Conservation (phyloP, 305 asterid species). For the Plantago lanceolata region DNA sequence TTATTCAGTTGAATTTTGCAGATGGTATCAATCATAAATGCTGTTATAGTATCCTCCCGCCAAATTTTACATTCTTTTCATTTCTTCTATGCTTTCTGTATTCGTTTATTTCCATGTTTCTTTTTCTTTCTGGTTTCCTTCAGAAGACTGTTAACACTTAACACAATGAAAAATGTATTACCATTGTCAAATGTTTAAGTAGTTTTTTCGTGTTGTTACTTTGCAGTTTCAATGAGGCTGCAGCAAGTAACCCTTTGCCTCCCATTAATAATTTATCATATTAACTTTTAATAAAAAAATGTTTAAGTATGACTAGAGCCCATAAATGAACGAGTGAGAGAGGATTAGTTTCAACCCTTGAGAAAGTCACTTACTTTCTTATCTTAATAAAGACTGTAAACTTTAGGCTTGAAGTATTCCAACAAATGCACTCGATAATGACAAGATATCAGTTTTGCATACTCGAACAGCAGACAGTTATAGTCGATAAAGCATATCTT, state of each 20-base stretch:
- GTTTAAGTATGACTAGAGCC: conserved; percentile 17
- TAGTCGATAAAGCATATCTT: conserved; percentile 10
- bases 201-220: no score
- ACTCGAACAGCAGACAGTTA: conserved; percentile 10
- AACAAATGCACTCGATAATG: conserved; percentile 13
- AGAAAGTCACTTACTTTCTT: neutral
- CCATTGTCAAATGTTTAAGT: conserved; percentile 5
- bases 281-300: no score
- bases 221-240: no score
- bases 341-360: conserved; percentile 1
- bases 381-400: conserved; percentile 8
- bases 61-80: conserved; percentile 3
- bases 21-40: conserved; percentile 14
- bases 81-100: conserved; percentile 11
- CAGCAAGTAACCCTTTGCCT: no score
- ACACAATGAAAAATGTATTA: neutral
- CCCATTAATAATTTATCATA: no score
- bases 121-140: neutral
- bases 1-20: conserved; percentile 24
- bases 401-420: conserved; percentile 11
- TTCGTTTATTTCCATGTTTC: no score
- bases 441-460: conserved; percentile 19
- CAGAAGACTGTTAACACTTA: no score
- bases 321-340: conserved; percentile 11
- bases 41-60: conserved; percentile 9